These are phyloP conservation scores for Pseudopithomyces maydicus DNA, from an alignment of 2,329 filamentous ascomycete species.

Conservation along the genomic window DNA sequence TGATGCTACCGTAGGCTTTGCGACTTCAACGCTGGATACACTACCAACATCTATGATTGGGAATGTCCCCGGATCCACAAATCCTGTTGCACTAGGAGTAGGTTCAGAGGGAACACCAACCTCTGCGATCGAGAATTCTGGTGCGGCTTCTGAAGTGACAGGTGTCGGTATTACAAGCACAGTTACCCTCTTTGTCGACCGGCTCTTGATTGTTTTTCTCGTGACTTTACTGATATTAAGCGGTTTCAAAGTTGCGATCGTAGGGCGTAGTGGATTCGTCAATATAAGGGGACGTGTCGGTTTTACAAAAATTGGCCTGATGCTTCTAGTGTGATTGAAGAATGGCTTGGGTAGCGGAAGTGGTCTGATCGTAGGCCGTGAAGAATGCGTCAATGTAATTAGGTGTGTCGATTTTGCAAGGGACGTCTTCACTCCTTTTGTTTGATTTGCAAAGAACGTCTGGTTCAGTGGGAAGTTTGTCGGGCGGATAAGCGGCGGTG, in stretches of 20 bases:
- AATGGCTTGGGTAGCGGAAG: not conserved
- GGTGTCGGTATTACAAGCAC: not conserved
- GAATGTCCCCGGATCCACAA: not conserved
- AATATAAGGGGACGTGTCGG: slow-evolving; percentile 8
- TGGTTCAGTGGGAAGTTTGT: not conserved
- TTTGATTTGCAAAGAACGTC: not conserved
- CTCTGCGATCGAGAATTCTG: not conserved
- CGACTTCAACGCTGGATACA: not conserved
- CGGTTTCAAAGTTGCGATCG: not conserved
- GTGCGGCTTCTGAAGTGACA: not conserved
- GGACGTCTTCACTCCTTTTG: not conserved
- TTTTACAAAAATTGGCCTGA: not conserved
- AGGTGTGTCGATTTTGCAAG: not conserved
- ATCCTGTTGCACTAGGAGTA: not conserved
- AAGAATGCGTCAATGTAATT: slow-evolving; percentile 5
- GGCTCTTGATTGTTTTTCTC: not conserved
- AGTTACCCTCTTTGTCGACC: not conserved
- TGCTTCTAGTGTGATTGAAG: not conserved
- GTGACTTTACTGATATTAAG: not conserved
- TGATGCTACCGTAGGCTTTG: not conserved
- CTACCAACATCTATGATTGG: not conserved
- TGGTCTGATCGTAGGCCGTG: slow-evolving; percentile 1
- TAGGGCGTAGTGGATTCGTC: slow-evolving; percentile 9
- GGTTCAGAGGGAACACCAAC: not conserved
- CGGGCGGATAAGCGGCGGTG: not conserved